phyloP scores from a whole-genome alignment of 495 filamentous ascomycete genomes.

The Hypoxylon fuscum region DNA sequence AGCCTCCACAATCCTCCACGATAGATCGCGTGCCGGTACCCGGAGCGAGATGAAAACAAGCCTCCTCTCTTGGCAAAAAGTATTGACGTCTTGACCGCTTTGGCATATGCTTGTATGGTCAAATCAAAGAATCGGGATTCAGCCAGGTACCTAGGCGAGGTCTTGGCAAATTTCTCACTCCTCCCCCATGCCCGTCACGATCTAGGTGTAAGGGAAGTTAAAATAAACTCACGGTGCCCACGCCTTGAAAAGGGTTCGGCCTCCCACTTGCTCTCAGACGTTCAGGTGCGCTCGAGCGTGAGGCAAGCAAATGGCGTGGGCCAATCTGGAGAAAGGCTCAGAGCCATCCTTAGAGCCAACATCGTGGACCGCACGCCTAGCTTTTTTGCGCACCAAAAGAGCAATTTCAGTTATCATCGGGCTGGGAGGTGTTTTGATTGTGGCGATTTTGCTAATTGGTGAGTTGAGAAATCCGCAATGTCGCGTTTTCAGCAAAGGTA shows the following conservation, averaged over 20 bases:
- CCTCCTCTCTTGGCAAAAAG: constrained; percentile 19
- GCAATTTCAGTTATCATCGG: constrained; percentile 17
- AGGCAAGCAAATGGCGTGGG: constrained; percentile 13
- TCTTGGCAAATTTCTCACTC: constrained; percentile 35
- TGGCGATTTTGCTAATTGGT: constrained; percentile 26
- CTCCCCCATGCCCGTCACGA: constrained; percentile 8
- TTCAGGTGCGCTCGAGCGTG: neutral
- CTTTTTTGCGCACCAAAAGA: constrained; percentile 22
- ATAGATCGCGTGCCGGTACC: constrained; percentile 24
- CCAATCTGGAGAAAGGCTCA: constrained; percentile 19
- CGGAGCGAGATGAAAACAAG: constrained; percentile 9
- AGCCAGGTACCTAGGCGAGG: constrained; percentile 8
- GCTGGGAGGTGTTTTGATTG: constrained; percentile 7
- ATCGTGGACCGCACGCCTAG: constrained; percentile 4
- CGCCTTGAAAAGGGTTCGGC: neutral
- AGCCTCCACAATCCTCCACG: neutral
- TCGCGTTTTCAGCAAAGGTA: neutral
- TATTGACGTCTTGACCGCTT: constrained; percentile 17
- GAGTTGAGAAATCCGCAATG: neutral
- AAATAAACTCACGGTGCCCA: constrained; percentile 13
- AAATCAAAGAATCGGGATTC: constrained; percentile 11
- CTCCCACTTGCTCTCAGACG: neutral
- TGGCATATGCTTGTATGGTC: constrained; percentile 4
- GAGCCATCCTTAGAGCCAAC: constrained; percentile 1
- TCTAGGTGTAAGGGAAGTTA: too few species aligned